These are phyloP conservation scores for Pichia sp. DNA, from an alignment of 1,139 yeast species.

Conservation along the genomic window DNA sequence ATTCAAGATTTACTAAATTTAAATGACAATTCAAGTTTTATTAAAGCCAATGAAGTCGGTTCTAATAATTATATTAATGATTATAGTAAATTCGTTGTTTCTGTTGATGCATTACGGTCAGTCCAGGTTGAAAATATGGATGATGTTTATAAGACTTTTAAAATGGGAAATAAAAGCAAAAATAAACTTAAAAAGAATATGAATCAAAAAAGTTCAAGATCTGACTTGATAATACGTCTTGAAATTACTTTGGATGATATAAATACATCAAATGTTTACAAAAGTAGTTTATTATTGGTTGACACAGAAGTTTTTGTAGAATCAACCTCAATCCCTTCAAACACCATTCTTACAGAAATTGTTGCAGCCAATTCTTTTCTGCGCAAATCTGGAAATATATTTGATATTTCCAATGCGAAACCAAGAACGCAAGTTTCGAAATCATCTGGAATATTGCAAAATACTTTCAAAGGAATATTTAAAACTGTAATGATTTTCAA, in stretches of 20 bases:
- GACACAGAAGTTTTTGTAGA: too few species aligned
- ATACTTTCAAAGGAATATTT: conserved; percentile 82
- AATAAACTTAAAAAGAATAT: conserved; percentile 60
- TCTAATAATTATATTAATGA: too few species aligned
- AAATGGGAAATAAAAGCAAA: conserved; percentile 50
- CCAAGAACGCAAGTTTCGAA: too few species aligned
- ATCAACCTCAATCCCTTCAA: too few species aligned
- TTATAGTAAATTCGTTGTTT: conserved; percentile 38
- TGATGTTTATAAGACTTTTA: conserved; percentile 54
- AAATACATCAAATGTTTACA: conserved; percentile 40
- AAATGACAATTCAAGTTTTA: conserved; percentile 20
- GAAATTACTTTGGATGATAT: conserved; percentile 39
- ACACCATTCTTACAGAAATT: too few species aligned
- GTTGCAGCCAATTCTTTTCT: too few species aligned
- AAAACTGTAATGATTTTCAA: conserved; percentile 73
- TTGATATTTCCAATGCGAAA: too few species aligned
- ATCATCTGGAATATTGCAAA: conserved; percentile 75
- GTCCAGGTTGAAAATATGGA: conserved; percentile 51
- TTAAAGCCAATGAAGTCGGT: conserved; percentile 63
- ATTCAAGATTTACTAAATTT: conserved; percentile 56
- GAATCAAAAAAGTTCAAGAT: conserved; percentile 73
- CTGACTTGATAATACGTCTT: conserved; percentile 69
- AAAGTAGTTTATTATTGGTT: conserved; percentile 67
- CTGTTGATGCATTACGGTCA: conserved; percentile 63
- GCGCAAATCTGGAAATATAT: too few species aligned